Evolutionary conservation across 208 protist species (phyloP), one percentile per base, ranked within the genome.

Genomic region (Lotmaria passim): DNA sequence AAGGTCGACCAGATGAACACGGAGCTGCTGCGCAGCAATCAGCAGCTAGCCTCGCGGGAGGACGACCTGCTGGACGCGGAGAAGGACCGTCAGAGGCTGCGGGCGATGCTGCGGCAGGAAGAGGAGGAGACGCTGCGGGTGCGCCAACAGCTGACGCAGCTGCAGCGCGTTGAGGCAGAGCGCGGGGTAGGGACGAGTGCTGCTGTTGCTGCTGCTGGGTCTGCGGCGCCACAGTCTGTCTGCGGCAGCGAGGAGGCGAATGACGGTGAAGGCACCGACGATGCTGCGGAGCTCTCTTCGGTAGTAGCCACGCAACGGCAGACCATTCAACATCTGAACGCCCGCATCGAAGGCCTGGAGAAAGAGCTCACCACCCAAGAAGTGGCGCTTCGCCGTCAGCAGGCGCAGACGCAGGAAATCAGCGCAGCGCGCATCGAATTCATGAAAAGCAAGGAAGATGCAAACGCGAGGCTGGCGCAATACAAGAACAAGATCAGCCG

Each of bases 31-130:
- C 74, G 70, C 55, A 78, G 58, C 24, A 62, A 79, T 19, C 78
- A 68, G 23, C 50, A 64, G 10, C 76, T 81, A 52, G 44, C 59
- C 1, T 61, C 58, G 7, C 58, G 71, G 7, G 78, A 86, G 55
- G 75, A 77, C 31, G 75, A 70, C 48, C 31, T 79, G 34, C 33
- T 72, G 24, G 58, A 73, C 26, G 39, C 62, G 46, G 73, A 81
- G 50, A 68, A 68, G 23, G 77, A 83, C 23, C 73, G 73, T 12
- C 78, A 81, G 65, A 59, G 24, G 41, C 68, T 87, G 23, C 59
- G 69, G 4, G 59, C 47, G 43, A 12, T 59, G 69, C 50, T 82
- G 26, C 76, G 62, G 15, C 72, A 83, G 60, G 69, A 82, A 24
- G 81, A 86, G 47, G 78, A 80, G 58, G 68, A 70, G 41, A 65